phyloP scores from a whole-genome alignment of 495 filamentous ascomycete genomes.

The Penicillium cosmopolitanum region DNA sequence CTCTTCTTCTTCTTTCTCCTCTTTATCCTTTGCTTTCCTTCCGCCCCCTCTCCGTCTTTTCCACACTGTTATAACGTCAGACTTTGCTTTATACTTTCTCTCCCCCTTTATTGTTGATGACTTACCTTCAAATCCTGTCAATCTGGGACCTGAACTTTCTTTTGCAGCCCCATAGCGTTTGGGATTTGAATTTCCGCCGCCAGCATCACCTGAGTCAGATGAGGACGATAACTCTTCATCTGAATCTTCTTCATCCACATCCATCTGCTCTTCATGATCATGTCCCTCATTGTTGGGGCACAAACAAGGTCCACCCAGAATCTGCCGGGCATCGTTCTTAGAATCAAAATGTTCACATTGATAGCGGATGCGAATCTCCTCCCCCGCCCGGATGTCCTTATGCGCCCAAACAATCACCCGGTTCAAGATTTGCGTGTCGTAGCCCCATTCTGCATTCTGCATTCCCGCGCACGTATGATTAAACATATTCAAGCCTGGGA shows the following conservation, averaged over 20 bases:
- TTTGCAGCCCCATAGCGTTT: not conserved
- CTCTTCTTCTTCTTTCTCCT: too few relatives aligned
- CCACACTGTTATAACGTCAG: too few relatives aligned
- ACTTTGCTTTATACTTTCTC: too few relatives aligned
- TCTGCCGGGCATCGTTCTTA: not conserved
- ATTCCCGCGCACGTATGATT: conserved; percentile 29
- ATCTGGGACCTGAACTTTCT: not conserved
- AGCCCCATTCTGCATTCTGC: conserved; percentile 34
- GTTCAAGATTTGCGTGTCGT: conserved; percentile 29
- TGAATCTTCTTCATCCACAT: not conserved
- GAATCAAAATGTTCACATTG: conserved; percentile 10
- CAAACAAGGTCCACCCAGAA: conserved; percentile 6
- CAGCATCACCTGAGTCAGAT: not conserved
- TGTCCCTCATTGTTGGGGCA: not conserved
- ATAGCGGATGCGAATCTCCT: conserved; percentile 38
- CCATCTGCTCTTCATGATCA: not conserved
- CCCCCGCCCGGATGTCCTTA: conserved; percentile 24
- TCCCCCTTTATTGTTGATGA: too few relatives aligned
- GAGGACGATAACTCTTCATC: not conserved
- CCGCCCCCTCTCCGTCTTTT: too few relatives aligned
- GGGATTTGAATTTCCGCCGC: not conserved
- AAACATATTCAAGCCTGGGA: conserved; percentile 40
- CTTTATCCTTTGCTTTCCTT: too few relatives aligned
- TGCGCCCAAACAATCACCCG: conserved; percentile 35
- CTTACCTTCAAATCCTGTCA: not conserved